phyloP scores from a whole-genome alignment of 2,329 filamentous ascomycete species.

The Verticillium isaacii region DNA sequence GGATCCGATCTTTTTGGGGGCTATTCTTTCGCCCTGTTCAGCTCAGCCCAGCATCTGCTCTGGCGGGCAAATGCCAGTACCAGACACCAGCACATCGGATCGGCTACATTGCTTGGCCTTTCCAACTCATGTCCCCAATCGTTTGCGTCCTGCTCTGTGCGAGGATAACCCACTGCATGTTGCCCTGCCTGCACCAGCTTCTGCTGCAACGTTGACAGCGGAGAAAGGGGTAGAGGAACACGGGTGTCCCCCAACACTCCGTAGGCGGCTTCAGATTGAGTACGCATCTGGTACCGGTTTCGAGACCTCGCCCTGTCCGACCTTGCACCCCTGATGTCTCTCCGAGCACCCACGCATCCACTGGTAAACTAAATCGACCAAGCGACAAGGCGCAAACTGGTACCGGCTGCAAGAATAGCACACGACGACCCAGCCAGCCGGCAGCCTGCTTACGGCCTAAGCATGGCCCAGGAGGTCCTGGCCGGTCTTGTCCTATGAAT shows the following conservation, averaged over 20 bases:
- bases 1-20: not conserved
- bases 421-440: not conserved
- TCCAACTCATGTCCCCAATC: not conserved
- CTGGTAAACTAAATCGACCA: too few species aligned
- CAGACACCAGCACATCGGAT: not conserved
- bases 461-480: not conserved
- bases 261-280: not conserved
- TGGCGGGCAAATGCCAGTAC: not conserved
- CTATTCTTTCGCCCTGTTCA: not conserved
- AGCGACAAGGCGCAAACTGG: not conserved
- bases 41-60: not conserved
- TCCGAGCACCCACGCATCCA: not conserved
- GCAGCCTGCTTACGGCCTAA: not conserved
- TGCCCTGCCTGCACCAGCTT: not conserved
- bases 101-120: not conserved
- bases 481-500: not conserved
- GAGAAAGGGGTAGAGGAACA: not conserved
- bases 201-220: not conserved
- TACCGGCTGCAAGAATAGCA: not conserved
- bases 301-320: not conserved
- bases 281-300: not conserved
- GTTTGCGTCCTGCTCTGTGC: not conserved
- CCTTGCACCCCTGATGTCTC: not conserved
- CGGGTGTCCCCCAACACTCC: not conserved
- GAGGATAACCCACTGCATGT: not conserved